Percentiles rank a stretch among this genome's conserved stretches.
Conservation (phyloP, 2,329 filamentous ascomycete species). For the Epichloe bromicola region DNA sequence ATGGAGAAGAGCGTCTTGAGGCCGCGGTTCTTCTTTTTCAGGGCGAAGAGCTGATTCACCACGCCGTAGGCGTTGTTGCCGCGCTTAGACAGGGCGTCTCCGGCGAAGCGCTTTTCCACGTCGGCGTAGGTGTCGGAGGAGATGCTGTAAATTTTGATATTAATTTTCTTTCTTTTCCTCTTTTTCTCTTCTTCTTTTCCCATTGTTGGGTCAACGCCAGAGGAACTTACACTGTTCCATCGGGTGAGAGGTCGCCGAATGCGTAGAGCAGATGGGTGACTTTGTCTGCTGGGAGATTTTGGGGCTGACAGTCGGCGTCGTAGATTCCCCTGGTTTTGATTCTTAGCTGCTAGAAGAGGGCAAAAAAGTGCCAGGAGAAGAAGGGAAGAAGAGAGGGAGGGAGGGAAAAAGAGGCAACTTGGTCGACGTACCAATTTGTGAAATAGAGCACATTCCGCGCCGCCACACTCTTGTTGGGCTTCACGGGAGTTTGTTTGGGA, state of each 20-base stretch:
- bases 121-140: conserved; percentile 30
- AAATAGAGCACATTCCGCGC: conserved; percentile 36
- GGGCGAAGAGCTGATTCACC: conserved; percentile 61
- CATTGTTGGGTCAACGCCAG: accelerated
- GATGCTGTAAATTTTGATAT: conserved; percentile 8
- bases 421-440: conserved; percentile 33
- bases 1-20: conserved; percentile 72
- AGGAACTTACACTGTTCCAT: conserved; percentile 32
- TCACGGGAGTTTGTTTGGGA: background rate
- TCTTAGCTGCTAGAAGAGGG: conserved; percentile 4
- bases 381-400: no score
- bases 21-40: conserved; percentile 64
- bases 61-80: conserved; percentile 62
- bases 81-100: conserved; percentile 41
- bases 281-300: conserved; percentile 52
- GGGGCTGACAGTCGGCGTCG: conserved; percentile 56
- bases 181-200: background rate
- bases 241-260: conserved; percentile 32
- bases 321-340: conserved; percentile 49
- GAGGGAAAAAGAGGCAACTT: no score
- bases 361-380: no score
- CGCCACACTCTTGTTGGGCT: background rate
- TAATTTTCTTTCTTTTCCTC: background rate
- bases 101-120: conserved; percentile 52
- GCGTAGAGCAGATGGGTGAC: conserved; percentile 63